Base-by-base conservation (phyloP, 2,329 filamentous ascomycete genomes). In the Cercospora sojina region DNA sequence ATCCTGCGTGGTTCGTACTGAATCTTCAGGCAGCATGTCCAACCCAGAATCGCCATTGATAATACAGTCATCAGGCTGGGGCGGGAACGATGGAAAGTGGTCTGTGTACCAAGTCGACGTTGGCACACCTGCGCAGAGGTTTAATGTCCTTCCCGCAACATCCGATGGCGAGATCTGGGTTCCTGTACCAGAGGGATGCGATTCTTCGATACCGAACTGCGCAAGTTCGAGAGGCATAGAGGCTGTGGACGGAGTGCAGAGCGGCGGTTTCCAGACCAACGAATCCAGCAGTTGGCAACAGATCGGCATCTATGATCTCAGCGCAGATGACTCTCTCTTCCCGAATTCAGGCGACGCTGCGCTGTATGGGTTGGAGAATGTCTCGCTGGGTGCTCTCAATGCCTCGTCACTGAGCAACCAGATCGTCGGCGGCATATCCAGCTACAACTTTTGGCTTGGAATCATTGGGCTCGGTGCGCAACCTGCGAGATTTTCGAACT, bases 371-470 rank as follows among this genome's bases (percentile, higher is more conserved):
- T 38, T 65, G 41, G 66, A 68, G 25, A 61, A n/a, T 12, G 56
- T 68, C 8, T 59, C 64, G 13, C 23, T 64, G 6, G 56, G 65
- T 43, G 27, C 38, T 16, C 53, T 35, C 3, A 41, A 35, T 18
- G 25, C 29, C 18, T 27, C 56, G 7, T 32, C n/a, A n/a, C 31
- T 57, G 27, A 27, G 29, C 27, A 25, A 20, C 10, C 65, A 67
- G 49, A n/a, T 47, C 3, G 49, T 67, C 9, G 67, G 64, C n/a
- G 62, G 62, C 18, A 58, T 63, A 25, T 59, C 67, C 9, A 69
- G 57, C 16, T 51, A 75, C 27, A 71, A 76, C 18, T 75, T 74
- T 64, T 79, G 75, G 74, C 69, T 79, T 35, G 79, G 79, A 16
- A 73, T 65, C 18, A 65, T 80, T 38, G 77, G 77, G 3, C 64